These are phyloP conservation scores for Hanseniaspora vineae DNA, from an alignment of 805 yeast species.

Conservation along the genomic window DNA sequence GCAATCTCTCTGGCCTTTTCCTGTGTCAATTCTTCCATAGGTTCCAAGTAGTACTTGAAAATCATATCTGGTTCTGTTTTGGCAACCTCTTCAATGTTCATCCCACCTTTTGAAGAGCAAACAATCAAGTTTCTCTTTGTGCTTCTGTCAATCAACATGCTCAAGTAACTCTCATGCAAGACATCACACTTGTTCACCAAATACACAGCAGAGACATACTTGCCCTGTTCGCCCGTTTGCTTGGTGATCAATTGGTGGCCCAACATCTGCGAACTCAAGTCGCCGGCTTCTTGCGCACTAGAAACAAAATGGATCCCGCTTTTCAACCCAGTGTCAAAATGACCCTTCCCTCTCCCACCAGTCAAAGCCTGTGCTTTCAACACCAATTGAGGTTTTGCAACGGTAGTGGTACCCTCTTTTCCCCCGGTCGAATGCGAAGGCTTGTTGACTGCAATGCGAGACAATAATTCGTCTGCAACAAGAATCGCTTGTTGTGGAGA, in stretches of 20 bases:
- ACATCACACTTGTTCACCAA: slow-evolving; percentile 91
- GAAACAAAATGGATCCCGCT: slow-evolving; percentile 92
- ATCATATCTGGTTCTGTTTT: slow-evolving; percentile 81
- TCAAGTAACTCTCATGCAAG: slow-evolving; percentile 87
- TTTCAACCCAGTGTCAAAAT: slow-evolving; percentile 87
- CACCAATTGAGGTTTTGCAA: slow-evolving; percentile 36
- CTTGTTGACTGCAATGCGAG: slow-evolving; percentile 33
- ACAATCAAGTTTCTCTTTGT: slow-evolving; percentile 85
- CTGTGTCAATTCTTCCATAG: slow-evolving; percentile 69
- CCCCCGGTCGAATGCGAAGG: slow-evolving; percentile 27
- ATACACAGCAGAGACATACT: slow-evolving; percentile 92
- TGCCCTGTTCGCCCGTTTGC: slow-evolving; percentile 96
- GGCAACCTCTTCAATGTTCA: slow-evolving; percentile 99
- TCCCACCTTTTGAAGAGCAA: slow-evolving; percentile 97
- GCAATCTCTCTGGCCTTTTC: slow-evolving; percentile 68
- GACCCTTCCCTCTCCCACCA: slow-evolving; percentile 99
- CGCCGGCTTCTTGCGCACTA: slow-evolving; percentile 65
- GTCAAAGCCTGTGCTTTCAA: slow-evolving; percentile 97
- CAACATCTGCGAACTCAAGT: slow-evolving; percentile 75
- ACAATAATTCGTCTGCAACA: slow-evolving; percentile 54
- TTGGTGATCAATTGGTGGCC: slow-evolving; percentile 90
- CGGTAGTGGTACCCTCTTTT: too few species aligned
- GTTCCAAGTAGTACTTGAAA: slow-evolving; percentile 70
- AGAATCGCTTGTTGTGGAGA: slow-evolving; percentile 81
- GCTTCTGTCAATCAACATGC: slow-evolving; percentile 89